Evolutionary conservation across 768 basidiomycete genomes (phyloP).

Genomic region (Megacollybia marginata): DNA sequence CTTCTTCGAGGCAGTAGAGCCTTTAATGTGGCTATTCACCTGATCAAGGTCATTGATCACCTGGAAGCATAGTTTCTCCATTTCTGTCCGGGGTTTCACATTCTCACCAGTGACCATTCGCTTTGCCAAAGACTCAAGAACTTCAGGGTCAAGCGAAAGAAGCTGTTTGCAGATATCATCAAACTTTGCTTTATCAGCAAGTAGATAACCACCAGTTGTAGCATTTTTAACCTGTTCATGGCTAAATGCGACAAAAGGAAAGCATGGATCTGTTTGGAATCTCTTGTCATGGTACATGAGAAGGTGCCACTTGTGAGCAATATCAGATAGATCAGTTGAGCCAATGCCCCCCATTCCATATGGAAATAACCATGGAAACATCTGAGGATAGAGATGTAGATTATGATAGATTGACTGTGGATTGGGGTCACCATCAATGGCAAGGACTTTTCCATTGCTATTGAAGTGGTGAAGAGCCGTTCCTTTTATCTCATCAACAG

Average conservation of each 20-base stretch:
- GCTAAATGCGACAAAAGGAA: neutral
- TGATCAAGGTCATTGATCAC: slow-evolving; percentile 27
- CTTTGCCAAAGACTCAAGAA: neutral
- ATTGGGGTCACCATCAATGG: slow-evolving; percentile 14
- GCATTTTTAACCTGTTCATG: neutral
- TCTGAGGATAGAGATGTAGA: neutral
- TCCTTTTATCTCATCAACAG: too few species aligned
- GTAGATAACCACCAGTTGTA: neutral
- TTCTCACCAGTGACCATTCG: neutral
- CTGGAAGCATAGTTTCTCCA: neutral
- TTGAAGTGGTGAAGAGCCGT: too few species aligned
- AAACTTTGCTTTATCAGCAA: neutral
- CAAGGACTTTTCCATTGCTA: slow-evolving; percentile 8
- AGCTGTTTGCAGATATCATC: neutral
- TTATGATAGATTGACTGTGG: neutral
- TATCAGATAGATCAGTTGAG: neutral
- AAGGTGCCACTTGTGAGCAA: neutral
- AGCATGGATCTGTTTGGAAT: neutral
- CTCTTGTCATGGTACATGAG: neutral
- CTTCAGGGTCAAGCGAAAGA: neutral
- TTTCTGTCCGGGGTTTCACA: neutral
- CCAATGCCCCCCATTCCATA: slow-evolving; percentile 20
- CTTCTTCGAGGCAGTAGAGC: slow-evolving; percentile 20
- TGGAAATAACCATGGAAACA: slow-evolving; percentile 14
- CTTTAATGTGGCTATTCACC: slow-evolving; percentile 21